Conservation (phyloP, 805 yeast species). For the Pichia occidentalis region DNA sequence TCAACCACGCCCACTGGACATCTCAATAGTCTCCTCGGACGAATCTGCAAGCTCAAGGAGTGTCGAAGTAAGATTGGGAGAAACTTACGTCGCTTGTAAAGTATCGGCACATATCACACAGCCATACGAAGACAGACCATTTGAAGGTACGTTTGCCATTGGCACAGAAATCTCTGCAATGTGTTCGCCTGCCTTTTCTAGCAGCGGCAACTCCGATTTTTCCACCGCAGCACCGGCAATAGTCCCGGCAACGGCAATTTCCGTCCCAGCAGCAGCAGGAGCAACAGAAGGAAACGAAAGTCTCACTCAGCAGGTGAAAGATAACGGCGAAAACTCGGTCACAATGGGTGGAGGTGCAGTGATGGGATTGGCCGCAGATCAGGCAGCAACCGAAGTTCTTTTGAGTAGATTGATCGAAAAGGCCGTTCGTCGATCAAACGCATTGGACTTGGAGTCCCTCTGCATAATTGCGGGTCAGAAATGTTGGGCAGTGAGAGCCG, state of each 20-base stretch:
- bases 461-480: constrained; percentile 88
- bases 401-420: constrained; percentile 83
- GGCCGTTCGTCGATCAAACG: constrained; percentile 83
- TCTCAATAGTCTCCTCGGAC: constrained; percentile 45
- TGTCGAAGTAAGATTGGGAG: constrained; percentile 72
- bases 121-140: constrained; percentile 88
- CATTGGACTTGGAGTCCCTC: constrained; percentile 82
- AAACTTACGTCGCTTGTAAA: constrained; percentile 63
- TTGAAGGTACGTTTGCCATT: constrained; percentile 82
- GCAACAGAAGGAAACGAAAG: constrained; percentile 1
- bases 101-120: constrained; percentile 69
- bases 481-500: constrained; percentile 89
- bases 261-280: not conserved
- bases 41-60: constrained; percentile 55
- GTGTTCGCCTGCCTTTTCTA: constrained; percentile 83
- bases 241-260: constrained; percentile 8
- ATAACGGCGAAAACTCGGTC: constrained; percentile 1
- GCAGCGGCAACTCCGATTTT: constrained; percentile 35
- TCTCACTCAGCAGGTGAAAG: not conserved
- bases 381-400: constrained; percentile 73
- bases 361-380: constrained; percentile 23
- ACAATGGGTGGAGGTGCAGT: constrained; percentile 12
- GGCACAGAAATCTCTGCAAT: constrained; percentile 83
- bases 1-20: constrained; percentile 12
- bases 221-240: constrained; percentile 12